Base-by-base conservation (phyloP, 352 stramenopile species). In the Pythium plurisporium region DNA sequence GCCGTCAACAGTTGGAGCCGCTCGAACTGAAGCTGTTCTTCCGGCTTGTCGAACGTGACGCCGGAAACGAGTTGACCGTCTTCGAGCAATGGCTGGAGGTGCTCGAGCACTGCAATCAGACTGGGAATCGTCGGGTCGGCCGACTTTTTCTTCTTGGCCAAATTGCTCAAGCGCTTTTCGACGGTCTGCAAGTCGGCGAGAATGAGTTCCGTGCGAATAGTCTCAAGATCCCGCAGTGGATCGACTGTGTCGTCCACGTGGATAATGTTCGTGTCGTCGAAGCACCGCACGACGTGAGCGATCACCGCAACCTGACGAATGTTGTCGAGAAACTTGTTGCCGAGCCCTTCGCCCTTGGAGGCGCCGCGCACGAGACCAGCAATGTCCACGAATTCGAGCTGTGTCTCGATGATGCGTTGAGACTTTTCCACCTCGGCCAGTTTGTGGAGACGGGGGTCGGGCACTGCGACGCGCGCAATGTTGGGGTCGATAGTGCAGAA, bases 171-270 rank as follows among this genome's bases (percentile, higher is more conserved):
- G 12, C 77, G 72, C 58, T 85, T 87, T 59, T 89, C 79, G 22
- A 93, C 83, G 5, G 76, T 88, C 58, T 93, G 76, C 53, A 93
- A 65, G 51, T 93, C 83, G 2, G 94, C 88, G 55, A 99, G 82
- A 26, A 97, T 89, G 22, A 99, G 76, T 70, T 99, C 97, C 1
- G 97, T 84, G 60, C 98, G 97, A 62, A 99, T 99, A n/a, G 98
- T 91, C 20, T 99, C 93, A 2, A 98, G 79, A 72, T 99, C 97
- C n/a, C 96, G 75, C 25, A 99, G 69, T 7, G 97, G 96, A 73
- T 99, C 89, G 12, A 99, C 89, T 2, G 65, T 89, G 33, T 95
- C 94, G 65, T 98, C 94, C 19, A 99, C 97, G 73, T 98, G 94
- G 55, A 99, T 89, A 50, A 99, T 97, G 77, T 99, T 96, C 19